Evolutionary conservation across 148 eudicot species (phyloP), one percentile per base, ranked within the genome.

Genomic region (Agrostemma githago): DNA sequence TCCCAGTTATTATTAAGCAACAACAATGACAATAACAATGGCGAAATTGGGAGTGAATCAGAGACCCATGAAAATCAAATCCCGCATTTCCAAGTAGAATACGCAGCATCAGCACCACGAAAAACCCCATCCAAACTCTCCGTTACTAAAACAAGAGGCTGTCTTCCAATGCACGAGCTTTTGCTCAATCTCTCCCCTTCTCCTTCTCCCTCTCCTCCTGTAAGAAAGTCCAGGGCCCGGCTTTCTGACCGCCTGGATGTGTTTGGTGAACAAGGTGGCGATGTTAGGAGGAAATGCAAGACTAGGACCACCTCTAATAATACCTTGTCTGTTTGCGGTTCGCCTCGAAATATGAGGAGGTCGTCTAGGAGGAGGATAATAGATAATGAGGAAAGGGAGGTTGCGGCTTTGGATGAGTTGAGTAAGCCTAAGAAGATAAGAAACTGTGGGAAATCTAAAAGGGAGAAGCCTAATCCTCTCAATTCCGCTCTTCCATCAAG

Each of bases 131-230:
- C 84, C 4, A 85, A 82, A 34, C 72, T 77, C 34, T 80, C 89
- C 1, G 72, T 85, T 1, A 81, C 58, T 0, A 82, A 68, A 57
- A 85, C 93, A 3, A 86, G 81, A 58, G 75, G 64, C 59, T 68
- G 80, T 77, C 73, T 82, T 4, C 90, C 97, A 0, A 78, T 91
- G 17, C 90, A 74, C 19, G 92, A 94, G 17, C 84, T 92, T 37
- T 77, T 94, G 16, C 84, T 89, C 0, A 70, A 70, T 26, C 85
- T 88, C 34, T 92, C 97, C n/a, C 97, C 97, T 48, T 85, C 90
- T 62, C 34, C 34, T 26, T 26, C 34, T 26, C 34, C 34, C 1
- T 26, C 34, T 26, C 34, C 34, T 26, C 89, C 90, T 34, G 83
- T 74, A 54, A 68, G 86, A 2, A 87, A 78, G 72, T 89, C 97